Conservation (phyloP, 2,329 filamentous ascomycete genomes). For the Colletotrichum godetiae region DNA sequence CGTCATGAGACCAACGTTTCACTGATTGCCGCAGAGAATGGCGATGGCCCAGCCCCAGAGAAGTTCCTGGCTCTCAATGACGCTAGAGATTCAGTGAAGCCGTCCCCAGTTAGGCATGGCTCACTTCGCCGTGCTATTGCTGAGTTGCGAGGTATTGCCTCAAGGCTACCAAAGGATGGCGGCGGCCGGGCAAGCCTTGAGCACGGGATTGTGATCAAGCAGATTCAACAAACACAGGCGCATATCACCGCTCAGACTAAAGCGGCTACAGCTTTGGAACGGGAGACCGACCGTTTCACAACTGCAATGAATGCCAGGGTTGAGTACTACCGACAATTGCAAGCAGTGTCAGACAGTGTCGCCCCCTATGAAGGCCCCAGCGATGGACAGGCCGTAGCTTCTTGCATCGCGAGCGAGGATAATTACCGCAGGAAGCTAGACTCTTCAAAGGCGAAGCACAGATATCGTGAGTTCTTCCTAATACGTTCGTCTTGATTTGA, state of each 20-base stretch:
- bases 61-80: constrained; percentile 64
- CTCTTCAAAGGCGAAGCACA: constrained; percentile 75
- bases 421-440: constrained; percentile 68
- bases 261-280: constrained; percentile 61
- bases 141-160: constrained; percentile 76
- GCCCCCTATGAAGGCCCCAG: constrained; percentile 75
- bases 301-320: constrained; percentile 85
- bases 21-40: constrained; percentile 68
- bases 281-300: constrained; percentile 81
- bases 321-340: constrained; percentile 91
- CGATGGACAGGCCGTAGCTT: constrained; percentile 62
- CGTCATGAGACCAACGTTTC: constrained; percentile 77
- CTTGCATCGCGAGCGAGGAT: constrained; percentile 58
- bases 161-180: constrained; percentile 68
- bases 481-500: too few species aligned
- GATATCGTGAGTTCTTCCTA: constrained; percentile 68
- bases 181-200: constrained; percentile 60
- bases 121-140: constrained; percentile 79
- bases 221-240: constrained; percentile 71
- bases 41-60: constrained; percentile 78
- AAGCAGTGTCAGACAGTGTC: constrained; percentile 90
- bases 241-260: constrained; percentile 64
- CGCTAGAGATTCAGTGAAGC: constrained; percentile 59
- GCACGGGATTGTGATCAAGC: constrained; percentile 69
- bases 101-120: constrained; percentile 55